Conservation (phyloP, 2,329 filamentous ascomycete species). For the Xylariales sp. region DNA sequence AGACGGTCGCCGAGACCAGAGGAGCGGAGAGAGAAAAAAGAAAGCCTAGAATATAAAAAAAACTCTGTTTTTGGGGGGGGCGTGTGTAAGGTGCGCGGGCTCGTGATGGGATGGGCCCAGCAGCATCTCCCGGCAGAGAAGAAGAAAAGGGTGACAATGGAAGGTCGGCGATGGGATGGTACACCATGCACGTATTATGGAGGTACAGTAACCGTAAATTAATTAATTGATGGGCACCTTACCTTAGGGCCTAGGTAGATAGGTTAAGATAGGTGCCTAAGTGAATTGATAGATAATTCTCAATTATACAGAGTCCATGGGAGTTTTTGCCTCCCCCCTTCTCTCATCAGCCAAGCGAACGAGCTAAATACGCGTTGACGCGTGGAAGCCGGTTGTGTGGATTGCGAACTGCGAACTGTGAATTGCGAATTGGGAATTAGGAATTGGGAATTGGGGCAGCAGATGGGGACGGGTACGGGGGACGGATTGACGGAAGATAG, state of each 20-base stretch:
- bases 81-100: constrained; percentile 38
- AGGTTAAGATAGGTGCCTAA: constrained; percentile 37
- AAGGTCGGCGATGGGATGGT: constrained; percentile 37
- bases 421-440: constrained; percentile 4
- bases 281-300: constrained; percentile 35
- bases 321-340: constrained; percentile 17
- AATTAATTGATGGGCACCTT: constrained; percentile 41
- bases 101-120: constrained; percentile 41
- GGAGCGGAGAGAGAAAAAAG: constrained; percentile 37
- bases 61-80: constrained; percentile 23
- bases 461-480: no score
- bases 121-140: constrained; percentile 37
- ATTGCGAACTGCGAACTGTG: constrained; percentile 19
- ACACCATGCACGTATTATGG: constrained; percentile 44
- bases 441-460: neutral
- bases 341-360: constrained; percentile 35
- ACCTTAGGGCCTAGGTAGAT: constrained; percentile 33
- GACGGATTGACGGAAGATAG: neutral
- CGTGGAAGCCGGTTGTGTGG: constrained; percentile 26
- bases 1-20: constrained; percentile 35
- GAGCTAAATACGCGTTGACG: constrained; percentile 31
- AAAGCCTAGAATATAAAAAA: constrained; percentile 32
- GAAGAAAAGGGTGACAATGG: constrained; percentile 31
- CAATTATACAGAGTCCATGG: constrained; percentile 31
- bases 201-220: constrained; percentile 40